Evolutionary conservation across 164 flowering plant species (phyloP).

Genomic region (Echeveria elegans): DNA sequence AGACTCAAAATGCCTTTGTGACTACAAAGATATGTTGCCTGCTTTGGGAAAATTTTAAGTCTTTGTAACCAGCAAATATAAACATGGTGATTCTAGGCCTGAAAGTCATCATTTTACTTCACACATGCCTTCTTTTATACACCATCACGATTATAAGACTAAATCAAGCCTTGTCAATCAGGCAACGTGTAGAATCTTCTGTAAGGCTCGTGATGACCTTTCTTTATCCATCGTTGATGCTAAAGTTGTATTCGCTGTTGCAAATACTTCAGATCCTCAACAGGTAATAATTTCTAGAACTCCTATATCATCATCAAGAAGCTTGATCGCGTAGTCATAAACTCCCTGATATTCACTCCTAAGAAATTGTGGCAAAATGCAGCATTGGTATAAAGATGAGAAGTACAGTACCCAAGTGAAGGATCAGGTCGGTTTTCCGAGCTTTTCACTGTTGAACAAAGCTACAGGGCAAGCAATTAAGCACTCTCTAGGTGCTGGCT

Average conservation of each 20-base stretch:
- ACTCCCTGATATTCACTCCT: not conserved
- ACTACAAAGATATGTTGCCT: too few species aligned
- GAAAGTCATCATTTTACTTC: not conserved
- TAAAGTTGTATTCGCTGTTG: not conserved
- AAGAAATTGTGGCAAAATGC: not conserved
- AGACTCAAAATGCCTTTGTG: not conserved
- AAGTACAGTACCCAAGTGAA: constrained; percentile 3
- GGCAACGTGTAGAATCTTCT: not conserved
- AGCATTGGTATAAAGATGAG: not conserved
- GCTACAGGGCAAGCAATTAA: constrained; percentile 1
- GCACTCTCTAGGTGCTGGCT: not conserved
- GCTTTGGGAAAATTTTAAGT: too few species aligned
- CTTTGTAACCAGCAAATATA: too few species aligned
- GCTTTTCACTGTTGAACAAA: constrained; percentile 2
- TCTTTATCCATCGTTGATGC: not conserved
- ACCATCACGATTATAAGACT: not conserved
- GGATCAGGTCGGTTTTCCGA: not conserved
- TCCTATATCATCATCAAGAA: not conserved
- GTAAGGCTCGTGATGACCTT: not conserved
- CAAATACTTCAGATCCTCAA: not conserved
- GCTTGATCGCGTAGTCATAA: not conserved
- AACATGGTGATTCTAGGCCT: not conserved
- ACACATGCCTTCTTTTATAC: not conserved
- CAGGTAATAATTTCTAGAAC: not conserved
- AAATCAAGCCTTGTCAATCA: not conserved